Conservation (phyloP, 768 basidiomycete species). For the Flagelloscypha sp. region DNA sequence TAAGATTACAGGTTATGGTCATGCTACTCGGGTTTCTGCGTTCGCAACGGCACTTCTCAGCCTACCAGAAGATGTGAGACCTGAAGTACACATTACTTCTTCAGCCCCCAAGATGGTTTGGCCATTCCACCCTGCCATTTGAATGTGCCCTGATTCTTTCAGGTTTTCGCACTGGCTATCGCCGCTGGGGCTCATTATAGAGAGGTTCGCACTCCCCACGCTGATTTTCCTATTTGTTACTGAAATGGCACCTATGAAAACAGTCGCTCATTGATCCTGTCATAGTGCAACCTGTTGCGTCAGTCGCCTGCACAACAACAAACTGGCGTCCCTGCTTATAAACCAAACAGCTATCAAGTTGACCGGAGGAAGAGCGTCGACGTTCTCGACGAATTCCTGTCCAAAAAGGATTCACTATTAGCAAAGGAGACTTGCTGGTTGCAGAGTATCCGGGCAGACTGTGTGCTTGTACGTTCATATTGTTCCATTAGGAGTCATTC, state of each 20-base stretch:
- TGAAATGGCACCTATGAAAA: too few species aligned
- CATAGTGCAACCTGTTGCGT: conserved; percentile 76
- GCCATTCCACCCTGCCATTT: too few species aligned
- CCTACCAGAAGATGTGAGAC: conserved; percentile 28
- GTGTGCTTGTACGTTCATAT: too few species aligned
- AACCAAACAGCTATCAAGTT: conserved; percentile 49
- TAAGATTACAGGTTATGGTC: conserved; percentile 55
- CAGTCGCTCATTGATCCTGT: conserved; percentile 78
- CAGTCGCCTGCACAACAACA: conserved; percentile 17
- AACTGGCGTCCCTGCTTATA: conserved; percentile 7
- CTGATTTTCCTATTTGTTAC: too few species aligned
- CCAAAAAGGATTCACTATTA: conserved; percentile 44
- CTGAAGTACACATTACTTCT: conserved; percentile 57
- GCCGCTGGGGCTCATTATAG: conserved; percentile 58
- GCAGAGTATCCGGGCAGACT: conserved; percentile 36
- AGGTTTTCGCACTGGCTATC: conserved; percentile 61
- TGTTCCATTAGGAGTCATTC: too few species aligned
- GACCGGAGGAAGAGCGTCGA: conserved; percentile 64
- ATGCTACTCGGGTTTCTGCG: conserved; percentile 76
- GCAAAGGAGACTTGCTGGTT: conserved; percentile 55
- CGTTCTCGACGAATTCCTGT: conserved; percentile 51
- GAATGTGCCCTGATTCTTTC: too few species aligned
- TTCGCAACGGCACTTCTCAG: conserved; percentile 53
- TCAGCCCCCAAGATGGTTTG: conserved; percentile 66
- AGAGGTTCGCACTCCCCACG: too few species aligned